Evolutionary conservation across 2,329 filamentous ascomycete genomes (phyloP).

Genomic region (Fusarium poae): DNA sequence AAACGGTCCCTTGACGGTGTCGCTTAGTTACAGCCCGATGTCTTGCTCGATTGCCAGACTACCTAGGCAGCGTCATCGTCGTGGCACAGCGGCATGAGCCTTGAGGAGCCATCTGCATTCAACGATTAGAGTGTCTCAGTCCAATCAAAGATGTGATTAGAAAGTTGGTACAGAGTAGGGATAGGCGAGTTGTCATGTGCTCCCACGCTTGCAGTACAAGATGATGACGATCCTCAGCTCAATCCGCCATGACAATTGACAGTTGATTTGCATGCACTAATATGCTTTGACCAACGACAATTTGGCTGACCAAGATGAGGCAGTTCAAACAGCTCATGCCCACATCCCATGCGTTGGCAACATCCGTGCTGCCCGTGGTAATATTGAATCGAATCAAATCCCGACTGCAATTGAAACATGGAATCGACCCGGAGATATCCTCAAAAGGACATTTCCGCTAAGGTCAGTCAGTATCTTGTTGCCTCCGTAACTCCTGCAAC

Average conservation of each 20-base stretch:
- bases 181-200: slow-evolving; percentile 19
- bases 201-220: slow-evolving; percentile 4
- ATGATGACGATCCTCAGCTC: slow-evolving; percentile 24
- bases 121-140: slow-evolving; percentile 6
- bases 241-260: slow-evolving; percentile 20
- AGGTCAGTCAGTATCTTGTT: slow-evolving; percentile 22
- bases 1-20: slow-evolving; percentile 35
- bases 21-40: slow-evolving; percentile 15
- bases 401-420: slow-evolving; percentile 29
- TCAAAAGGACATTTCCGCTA: slow-evolving; percentile 13
- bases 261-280: slow-evolving; percentile 11
- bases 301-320: not conserved
- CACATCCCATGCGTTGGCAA: slow-evolving; percentile 14
- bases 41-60: slow-evolving; percentile 7
- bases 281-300: slow-evolving; percentile 3
- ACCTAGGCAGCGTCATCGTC: slow-evolving; percentile 35
- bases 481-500: slow-evolving; percentile 1
- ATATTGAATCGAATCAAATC: not conserved
- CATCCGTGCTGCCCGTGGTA: slow-evolving; percentile 10
- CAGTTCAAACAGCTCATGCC: slow-evolving; percentile 19
- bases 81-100: slow-evolving; percentile 44
- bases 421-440: slow-evolving; percentile 26
- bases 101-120: slow-evolving; percentile 25
- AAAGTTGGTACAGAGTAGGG: no score
- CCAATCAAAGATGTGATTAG: slow-evolving; percentile 27